Conservation (phyloP, 305 asterid species). For the Lippia alba region DNA sequence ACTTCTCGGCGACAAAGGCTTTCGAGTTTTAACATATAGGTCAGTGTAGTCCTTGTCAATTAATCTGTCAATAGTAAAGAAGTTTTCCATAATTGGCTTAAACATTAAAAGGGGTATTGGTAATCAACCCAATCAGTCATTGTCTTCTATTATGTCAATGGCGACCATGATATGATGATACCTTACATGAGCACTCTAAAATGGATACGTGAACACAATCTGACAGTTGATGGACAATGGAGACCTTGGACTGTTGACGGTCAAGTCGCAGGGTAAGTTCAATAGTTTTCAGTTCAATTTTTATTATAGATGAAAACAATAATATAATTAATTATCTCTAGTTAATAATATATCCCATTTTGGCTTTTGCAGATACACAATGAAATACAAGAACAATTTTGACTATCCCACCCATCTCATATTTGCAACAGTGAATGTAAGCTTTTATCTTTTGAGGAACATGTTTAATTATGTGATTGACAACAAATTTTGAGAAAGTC, state of each 20-base stretch:
- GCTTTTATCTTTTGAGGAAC: not conserved
- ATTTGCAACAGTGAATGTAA: constrained; percentile 42
- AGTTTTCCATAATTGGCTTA: too few relatives aligned
- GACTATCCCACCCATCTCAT: constrained; percentile 11
- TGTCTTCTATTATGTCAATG: constrained; percentile 36
- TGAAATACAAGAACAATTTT: constrained; percentile 36
- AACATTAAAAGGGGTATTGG: too few relatives aligned
- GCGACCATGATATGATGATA: constrained; percentile 57
- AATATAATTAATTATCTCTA: not conserved
- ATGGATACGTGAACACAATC: constrained; percentile 56
- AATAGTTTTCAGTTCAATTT: constrained; percentile 10
- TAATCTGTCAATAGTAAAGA: too few relatives aligned
- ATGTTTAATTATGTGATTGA: too few relatives aligned
- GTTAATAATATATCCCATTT: too few relatives aligned
- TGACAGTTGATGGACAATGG: constrained; percentile 50
- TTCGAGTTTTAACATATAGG: too few relatives aligned
- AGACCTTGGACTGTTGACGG: constrained; percentile 43
- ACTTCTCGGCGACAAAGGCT: constrained; percentile 26
- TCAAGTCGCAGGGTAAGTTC: too few relatives aligned
- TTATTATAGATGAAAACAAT: not conserved
- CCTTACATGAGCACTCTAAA: constrained; percentile 52
- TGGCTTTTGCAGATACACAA: constrained; percentile 46
- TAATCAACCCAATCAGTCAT: too few relatives aligned
- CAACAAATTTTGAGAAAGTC: too few relatives aligned
- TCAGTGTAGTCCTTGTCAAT: too few relatives aligned